Evolutionary conservation across 306 rosid species (phyloP), one percentile per base, ranked within the genome.

Genomic region (Cucurbita moschata): DNA sequence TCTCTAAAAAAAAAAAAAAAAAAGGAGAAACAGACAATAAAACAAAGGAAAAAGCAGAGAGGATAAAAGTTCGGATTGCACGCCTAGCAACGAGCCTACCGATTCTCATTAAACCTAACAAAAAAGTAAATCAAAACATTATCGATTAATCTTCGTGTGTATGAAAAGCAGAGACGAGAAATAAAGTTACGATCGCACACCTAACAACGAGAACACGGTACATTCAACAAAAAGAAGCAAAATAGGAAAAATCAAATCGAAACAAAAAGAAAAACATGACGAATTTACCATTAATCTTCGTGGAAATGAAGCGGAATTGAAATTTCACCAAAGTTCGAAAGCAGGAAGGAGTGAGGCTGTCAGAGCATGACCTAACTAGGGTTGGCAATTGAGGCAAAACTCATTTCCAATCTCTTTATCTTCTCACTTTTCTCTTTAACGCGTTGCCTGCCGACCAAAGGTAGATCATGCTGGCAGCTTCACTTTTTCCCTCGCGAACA

Each of bases 341-440:
- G 67, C 38, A 70, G 98, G 98, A 93, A 93, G 74, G 85, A 88
- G 97, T 93, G 98, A 93, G 90, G 96, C 98, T 93, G 92, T 83
- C 94, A 80, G 89, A 93, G 96, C 98, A 93, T 93, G 98, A 93
- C 97, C 98, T 90, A 93, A 88, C 81, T 72, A 83, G 71, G 87
- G 91, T 90, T 88, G 85, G 78, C 77, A 65, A 68, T 46, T 5
- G 9, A 8, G 9, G 16, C 38, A 21, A 8, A 44, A n/a, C n/a
- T 66, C 0, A 2, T 1, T 67, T 5, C 8, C 8, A 8, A 47
- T 68, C 38, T 44, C 40, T 67, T 67, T 67, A 43, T 44, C 55
- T 67, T 46, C 47, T 2, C 39, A 0, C 40, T 67, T 67, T 62
- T 39, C 10, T 43, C 44, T 53, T 54, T 39, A 5, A 1, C 8